Base-by-base conservation (phyloP, 768 basidiomycete species). In the Asterophora parasitica region DNA sequence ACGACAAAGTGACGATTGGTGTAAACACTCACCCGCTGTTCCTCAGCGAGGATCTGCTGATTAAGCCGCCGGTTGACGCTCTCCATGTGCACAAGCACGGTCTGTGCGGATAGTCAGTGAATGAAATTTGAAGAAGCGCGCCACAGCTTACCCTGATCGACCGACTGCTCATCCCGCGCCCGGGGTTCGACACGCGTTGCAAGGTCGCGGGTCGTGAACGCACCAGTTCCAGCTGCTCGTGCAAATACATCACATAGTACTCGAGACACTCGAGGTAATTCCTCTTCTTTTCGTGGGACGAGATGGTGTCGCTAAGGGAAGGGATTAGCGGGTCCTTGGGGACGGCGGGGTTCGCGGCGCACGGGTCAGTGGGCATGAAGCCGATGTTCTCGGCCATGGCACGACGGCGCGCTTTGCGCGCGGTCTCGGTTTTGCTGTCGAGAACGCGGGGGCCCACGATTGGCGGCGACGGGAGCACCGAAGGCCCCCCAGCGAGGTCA, bases 281-380 rank as follows among this genome's bases (percentile, higher is more conserved):
- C 2, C 85, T 68, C 56, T 87, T 87, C 58, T 87, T 87, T 57
- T 88, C 85, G 56, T 88, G 85, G 5, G 84, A 85, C 2, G 85
- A 82, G 46, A 88, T 86, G n/a, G 73, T 73, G 42, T 87, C 85
- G 1, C 83, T 84, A 49, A 48, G 35, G 43, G 48, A 32, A 51
- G 45, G 30, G 27, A 47, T 33, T 15, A 50, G 41, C 12, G 33
- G 51, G 19, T 35, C 30, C 2, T 35, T 30, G 6, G 34, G 17
- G 6, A 30, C 15, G 30, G 39, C 8, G 34, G 20, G 32, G 27
- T 6, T 38, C 27, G 35, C 16, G 0, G 69, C 80, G 47, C 55
- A 83, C 83, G 80, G 81, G 58, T 84, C 83, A 13, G 80, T 82
- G 5, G 76, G 76, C 0, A 67, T 56, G 51, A 84, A 81, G 0